Evolutionary conservation across 2,329 filamentous ascomycete species (phyloP).

Genomic region (Colletotrichum gigasporum): DNA sequence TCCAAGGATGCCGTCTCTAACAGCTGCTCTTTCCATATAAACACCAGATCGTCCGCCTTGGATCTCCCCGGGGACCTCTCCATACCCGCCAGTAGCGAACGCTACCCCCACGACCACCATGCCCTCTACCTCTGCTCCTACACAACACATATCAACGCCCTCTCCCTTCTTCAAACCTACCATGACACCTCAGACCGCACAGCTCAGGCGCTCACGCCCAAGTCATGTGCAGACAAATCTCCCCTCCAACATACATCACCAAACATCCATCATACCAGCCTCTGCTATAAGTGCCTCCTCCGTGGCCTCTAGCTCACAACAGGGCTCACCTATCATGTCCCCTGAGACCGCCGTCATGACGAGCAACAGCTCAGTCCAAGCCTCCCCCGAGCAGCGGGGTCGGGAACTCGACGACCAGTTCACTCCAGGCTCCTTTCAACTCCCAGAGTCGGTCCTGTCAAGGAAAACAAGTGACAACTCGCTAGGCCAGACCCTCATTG

Average conservation of each 20-base stretch:
- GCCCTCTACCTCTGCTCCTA: conserved; percentile 42
- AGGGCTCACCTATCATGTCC: conserved; percentile 67
- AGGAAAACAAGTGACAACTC: conserved; percentile 69
- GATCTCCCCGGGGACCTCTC: conserved; percentile 23
- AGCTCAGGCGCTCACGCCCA: conserved; percentile 54
- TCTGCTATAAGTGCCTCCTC: conserved; percentile 67
- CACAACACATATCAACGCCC: conserved; percentile 42
- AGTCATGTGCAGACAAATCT: conserved; percentile 59
- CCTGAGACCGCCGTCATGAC: conserved; percentile 62
- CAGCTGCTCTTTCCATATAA: conserved; percentile 32
- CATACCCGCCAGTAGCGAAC: conserved; percentile 11
- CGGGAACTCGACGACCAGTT: conserved; percentile 62
- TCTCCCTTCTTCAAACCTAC: conserved; percentile 44
- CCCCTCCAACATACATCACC: conserved; percentile 35
- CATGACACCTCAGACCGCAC: conserved; percentile 53
- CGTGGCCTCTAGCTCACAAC: conserved; percentile 62
- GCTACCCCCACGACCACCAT: conserved; percentile 30
- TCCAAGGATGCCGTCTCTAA: conserved; percentile 34
- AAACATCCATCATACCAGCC: conserved; percentile 49
- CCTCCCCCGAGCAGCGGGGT: conserved; percentile 71
- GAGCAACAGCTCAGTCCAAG: conserved; percentile 71
- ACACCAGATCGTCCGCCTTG: conserved; percentile 27
- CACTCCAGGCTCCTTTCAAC: conserved; percentile 67
- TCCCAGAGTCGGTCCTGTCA: conserved; percentile 77
- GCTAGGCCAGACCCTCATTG: conserved; percentile 67